A percentile compares a stretch with the other conserved stretches of the same genome.
Conservation (phyloP, 176 grass and related monocot genomes). For the Juncus effusus region DNA sequence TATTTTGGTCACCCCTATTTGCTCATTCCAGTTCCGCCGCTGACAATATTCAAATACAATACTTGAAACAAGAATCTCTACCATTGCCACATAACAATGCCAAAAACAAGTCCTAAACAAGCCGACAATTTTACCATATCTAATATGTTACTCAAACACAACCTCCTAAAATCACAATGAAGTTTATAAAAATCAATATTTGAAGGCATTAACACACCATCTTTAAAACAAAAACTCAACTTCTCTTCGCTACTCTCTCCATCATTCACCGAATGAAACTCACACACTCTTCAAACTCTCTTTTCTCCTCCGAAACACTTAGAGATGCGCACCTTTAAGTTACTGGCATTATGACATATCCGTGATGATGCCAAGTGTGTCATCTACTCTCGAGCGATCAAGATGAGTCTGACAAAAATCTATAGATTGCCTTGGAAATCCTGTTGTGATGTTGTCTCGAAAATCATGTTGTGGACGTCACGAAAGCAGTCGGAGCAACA, state of each 20-base stretch:
- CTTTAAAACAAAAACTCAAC: slow-evolving; percentile 67
- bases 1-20: too few species aligned
- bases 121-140: slow-evolving; percentile 18
- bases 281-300: slow-evolving; percentile 45
- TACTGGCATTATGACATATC: slow-evolving; percentile 45
- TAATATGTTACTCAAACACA: slow-evolving; percentile 63
- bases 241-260: slow-evolving; percentile 34
- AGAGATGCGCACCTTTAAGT: slow-evolving; percentile 45
- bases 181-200: slow-evolving; percentile 17
- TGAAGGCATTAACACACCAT: slow-evolving; percentile 76
- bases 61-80: too few species aligned
- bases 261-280: slow-evolving; percentile 48
- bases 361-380: slow-evolving; percentile 72
- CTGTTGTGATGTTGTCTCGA: slow-evolving; percentile 39
- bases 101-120: not conserved
- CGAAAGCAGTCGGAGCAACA: slow-evolving; percentile 62
- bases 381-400: slow-evolving; percentile 52
- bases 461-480: slow-evolving; percentile 51
- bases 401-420: slow-evolving; percentile 33
- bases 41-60: too few species aligned
- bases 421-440: too few species aligned
- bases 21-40: too few species aligned
- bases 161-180: slow-evolving; percentile 67
- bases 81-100: not conserved
- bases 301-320: slow-evolving; percentile 17